Conservation (phyloP, 345 rosid species). For the Salix arbutifolia region DNA sequence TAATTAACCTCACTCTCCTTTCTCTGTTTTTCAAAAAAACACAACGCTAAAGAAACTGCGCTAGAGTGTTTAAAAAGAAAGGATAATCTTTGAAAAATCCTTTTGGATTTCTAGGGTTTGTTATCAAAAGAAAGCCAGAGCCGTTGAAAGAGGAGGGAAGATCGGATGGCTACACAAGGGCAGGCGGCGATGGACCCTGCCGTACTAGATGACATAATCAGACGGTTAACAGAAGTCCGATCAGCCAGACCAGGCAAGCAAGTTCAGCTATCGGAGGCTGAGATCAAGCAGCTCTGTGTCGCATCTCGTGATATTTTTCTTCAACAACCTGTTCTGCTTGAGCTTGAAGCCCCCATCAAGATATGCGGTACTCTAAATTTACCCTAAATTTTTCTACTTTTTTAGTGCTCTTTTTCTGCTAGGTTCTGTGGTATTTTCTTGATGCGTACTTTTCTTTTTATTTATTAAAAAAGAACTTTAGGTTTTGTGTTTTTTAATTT, state of each 20-base stretch:
- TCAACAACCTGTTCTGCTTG: slow-evolving; percentile 84
- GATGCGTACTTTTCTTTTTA: background rate
- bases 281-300: slow-evolving; percentile 84
- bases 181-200: slow-evolving; percentile 55
- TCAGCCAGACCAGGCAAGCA: slow-evolving; percentile 86
- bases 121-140: background rate
- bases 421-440: background rate
- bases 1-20: background rate
- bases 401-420: background rate
- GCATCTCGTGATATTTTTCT: slow-evolving; percentile 74
- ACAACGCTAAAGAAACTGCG: background rate
- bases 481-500: background rate
- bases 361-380: slow-evolving; percentile 57
- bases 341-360: slow-evolving; percentile 95
- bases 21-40: background rate
- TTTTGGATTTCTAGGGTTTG: slow-evolving; percentile 19
- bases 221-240: slow-evolving; percentile 82
- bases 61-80: background rate
- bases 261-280: slow-evolving; percentile 84
- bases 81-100: background rate
- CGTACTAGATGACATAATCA: slow-evolving; percentile 70
- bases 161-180: slow-evolving; percentile 57
- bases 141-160: slow-evolving; percentile 12
- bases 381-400: background rate
- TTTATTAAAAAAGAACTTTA: background rate